phyloP scores from a whole-genome alignment of 768 basidiomycete species.

The Termitomyces sp. region DNA sequence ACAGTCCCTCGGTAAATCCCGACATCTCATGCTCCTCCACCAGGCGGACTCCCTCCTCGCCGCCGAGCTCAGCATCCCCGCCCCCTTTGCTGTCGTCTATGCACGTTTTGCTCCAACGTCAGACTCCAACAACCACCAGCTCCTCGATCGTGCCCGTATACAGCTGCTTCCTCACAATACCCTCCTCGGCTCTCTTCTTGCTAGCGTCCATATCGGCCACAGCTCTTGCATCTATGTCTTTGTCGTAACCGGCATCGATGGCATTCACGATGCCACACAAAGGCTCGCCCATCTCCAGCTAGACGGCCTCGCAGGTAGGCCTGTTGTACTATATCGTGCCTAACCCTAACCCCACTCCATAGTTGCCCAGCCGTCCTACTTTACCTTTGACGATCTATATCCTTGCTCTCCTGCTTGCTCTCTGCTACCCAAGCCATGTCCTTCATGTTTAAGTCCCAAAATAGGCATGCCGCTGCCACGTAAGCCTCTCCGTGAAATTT shows the following conservation, averaged over 20 bases:
- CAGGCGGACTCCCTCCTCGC: conserved; percentile 1
- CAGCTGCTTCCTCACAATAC: conserved; percentile 28
- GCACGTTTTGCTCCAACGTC: conserved; percentile 32
- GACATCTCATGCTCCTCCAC: conserved; percentile 5
- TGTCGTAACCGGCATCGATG: conserved; percentile 33
- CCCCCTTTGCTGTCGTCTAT: conserved; percentile 29
- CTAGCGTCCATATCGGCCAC: conserved; percentile 42
- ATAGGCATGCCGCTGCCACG: conserved; percentile 30
- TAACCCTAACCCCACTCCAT: conserved; percentile 19
- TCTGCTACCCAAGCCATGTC: conserved; percentile 30
- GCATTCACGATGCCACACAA: conserved; percentile 22
- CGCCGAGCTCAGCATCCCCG: neutral
- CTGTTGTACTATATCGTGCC: neutral
- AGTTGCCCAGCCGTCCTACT: conserved; percentile 40
- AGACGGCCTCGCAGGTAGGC: conserved; percentile 50
- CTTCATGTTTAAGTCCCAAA: conserved; percentile 24
- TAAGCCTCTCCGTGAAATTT: conserved; percentile 33
- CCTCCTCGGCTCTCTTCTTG: conserved; percentile 46
- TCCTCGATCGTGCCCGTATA: conserved; percentile 53
- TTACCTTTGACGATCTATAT: conserved; percentile 45
- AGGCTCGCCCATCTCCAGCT: conserved; percentile 34
- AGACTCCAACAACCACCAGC: conserved; percentile 23
- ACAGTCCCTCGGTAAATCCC: conserved; percentile 11
- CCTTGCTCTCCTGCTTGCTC: conserved; percentile 49
- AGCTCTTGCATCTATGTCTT: conserved; percentile 54